phyloP scores from a whole-genome alignment of 345 rosid genomes.

The Eucalyptus marginata region DNA sequence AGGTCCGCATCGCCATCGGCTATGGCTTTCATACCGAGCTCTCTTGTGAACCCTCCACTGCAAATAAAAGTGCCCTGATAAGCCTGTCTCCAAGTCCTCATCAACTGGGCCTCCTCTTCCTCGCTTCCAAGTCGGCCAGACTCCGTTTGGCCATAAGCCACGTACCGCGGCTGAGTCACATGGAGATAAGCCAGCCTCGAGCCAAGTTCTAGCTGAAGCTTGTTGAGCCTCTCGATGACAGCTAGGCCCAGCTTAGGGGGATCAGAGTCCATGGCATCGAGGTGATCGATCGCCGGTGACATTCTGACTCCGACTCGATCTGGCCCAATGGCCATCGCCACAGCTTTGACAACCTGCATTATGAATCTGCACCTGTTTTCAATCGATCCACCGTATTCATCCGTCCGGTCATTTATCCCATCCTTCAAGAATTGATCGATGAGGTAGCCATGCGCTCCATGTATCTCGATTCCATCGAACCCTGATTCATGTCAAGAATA shows the following conservation, averaged over 20 bases:
- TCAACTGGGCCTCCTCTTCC: not conserved
- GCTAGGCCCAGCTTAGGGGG: not conserved
- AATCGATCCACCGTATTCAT: constrained; percentile 2
- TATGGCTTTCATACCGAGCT: not conserved
- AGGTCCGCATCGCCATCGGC: not conserved
- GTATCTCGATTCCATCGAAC: constrained; percentile 5
- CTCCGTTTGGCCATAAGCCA: constrained; percentile 2
- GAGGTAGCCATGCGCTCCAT: constrained; percentile 9
- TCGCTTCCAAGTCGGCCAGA: not conserved
- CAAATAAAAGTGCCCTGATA: constrained; percentile 1
- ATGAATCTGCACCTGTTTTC: not conserved
- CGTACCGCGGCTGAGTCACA: constrained; percentile 5
- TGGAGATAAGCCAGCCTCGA: constrained; percentile 1
- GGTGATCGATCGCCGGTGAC: constrained; percentile 2
- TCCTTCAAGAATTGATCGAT: constrained; percentile 6
- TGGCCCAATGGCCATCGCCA: not conserved
- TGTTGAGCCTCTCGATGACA: constrained; percentile 1
- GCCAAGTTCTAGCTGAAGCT: not conserved
- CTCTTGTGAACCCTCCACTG: constrained; percentile 1
- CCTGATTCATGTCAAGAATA: not conserved
- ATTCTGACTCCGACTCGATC: not conserved
- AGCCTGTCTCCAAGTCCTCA: not conserved
- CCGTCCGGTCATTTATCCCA: constrained; percentile 1
- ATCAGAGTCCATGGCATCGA: constrained; percentile 3
- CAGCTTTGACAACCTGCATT: constrained; percentile 2